Base-by-base conservation (phyloP, 768 basidiomycete genomes). In the Lentinula raphanica region DNA sequence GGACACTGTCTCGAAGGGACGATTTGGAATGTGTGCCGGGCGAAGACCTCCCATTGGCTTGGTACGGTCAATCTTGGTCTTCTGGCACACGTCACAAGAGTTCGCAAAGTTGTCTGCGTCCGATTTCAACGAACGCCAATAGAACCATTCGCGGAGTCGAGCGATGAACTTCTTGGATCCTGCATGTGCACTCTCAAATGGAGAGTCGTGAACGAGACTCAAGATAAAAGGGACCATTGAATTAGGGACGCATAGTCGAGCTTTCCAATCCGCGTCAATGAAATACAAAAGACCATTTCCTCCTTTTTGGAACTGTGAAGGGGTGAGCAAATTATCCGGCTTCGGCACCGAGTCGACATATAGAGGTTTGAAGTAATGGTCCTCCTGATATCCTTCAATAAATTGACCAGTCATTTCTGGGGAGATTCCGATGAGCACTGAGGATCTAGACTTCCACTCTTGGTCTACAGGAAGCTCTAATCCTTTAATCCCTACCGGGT, bases 1-100 rank as follows among this genome's bases (percentile, higher is more conserved):
- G n/a, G n/a, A n/a, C n/a, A 67, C 57, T 1, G 63, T 62, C 1
- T 58, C 56, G 54, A 66, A 69, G 4, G 66, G 67, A 1, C 62
- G 32, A 15, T 27, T 27, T 5, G 67, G 67, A 5, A 68, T 63
- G 28, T 63, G 67, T 3, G 62, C 59, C 1, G 67, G 66, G 32
- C 60, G 11, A 1, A 69, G 25, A 3, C 59, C 58, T 25, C 67
- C 67, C 48, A 63, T 59, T 25, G 55, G 31, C 38, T 21, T 50
- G 1, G 39, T 31, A 31, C 56, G 60, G 35, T 64, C 66, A 1
- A 49, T 25, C 28, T 69, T 69, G 19, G 59, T 63, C 44, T 70
- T 69, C 49, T 70, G 69, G 50, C 66, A 46, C 9, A 46, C 23
- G 21, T 46, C 19, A 21, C 68, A 70, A 0, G 67, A 49, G 3